Conservation (phyloP, 1,284 basidiomycete species). For the Melampsora abietis-canadensis region DNA sequence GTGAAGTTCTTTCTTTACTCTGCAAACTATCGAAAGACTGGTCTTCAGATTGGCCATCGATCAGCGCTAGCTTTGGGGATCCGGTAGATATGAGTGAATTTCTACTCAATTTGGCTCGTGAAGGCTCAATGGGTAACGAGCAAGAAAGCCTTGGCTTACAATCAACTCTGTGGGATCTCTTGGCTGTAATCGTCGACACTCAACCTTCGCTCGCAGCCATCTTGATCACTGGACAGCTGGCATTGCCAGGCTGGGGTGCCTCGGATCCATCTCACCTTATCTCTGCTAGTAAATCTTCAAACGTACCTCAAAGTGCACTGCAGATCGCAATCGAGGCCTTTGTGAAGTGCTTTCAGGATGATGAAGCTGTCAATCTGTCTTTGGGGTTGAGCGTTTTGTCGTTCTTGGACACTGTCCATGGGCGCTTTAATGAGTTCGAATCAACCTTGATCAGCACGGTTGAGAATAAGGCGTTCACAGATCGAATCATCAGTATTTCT, state of each 20-base stretch:
- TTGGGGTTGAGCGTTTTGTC: constrained; percentile 35
- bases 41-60: constrained; percentile 43
- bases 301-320: constrained; percentile 15
- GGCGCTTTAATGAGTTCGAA: constrained; percentile 24
- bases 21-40: constrained; percentile 39
- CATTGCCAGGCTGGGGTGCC: constrained; percentile 9
- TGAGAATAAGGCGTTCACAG: constrained; percentile 31
- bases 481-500: constrained; percentile 34
- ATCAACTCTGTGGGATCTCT: constrained; percentile 35
- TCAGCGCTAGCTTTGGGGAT: constrained; percentile 37
- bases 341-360: constrained; percentile 36
- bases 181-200: constrained; percentile 36
- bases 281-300: neutral
- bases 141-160: neutral
- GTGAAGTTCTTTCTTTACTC: constrained; percentile 29
- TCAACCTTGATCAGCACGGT: constrained; percentile 19
- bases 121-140: constrained; percentile 4
- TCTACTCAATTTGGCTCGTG: constrained; percentile 19
- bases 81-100: constrained; percentile 35
- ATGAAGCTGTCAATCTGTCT: constrained; percentile 20
- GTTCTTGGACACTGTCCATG: constrained; percentile 31
- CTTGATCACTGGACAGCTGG: constrained; percentile 24
- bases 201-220: constrained; percentile 38
- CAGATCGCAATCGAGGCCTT: constrained; percentile 32
- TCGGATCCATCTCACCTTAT: neutral